These are phyloP conservation scores for Dactylonectria macrodidyma DNA, from an alignment of 2,329 filamentous ascomycete genomes.

Conservation along the genomic window DNA sequence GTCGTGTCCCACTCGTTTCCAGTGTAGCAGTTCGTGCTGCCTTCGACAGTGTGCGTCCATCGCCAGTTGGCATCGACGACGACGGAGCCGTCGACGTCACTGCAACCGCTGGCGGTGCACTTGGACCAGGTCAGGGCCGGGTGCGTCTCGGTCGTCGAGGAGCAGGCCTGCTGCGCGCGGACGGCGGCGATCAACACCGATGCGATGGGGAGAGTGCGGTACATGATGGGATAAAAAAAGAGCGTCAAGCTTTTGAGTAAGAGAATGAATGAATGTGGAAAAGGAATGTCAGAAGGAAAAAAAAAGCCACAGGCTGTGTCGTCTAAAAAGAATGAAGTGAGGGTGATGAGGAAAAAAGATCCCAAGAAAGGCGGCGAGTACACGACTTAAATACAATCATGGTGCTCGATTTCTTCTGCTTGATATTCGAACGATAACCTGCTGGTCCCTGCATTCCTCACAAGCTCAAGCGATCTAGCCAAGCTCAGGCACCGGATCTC, in stretches of 20 bases:
- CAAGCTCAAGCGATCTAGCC: background rate
- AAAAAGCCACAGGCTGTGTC: slow-evolving; percentile 38
- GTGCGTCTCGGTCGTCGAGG: slow-evolving; percentile 63
- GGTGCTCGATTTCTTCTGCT: background rate
- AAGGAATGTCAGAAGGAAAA: slow-evolving; percentile 23
- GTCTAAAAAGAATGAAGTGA: slow-evolving; percentile 21
- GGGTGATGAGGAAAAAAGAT: background rate
- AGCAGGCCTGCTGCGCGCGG: slow-evolving; percentile 66
- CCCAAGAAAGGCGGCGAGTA: background rate
- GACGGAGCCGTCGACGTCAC: slow-evolving; percentile 62
- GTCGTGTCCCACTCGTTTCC: slow-evolving; percentile 63
- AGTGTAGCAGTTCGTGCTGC: slow-evolving; percentile 69
- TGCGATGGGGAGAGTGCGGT: slow-evolving; percentile 45
- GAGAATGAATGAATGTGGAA: background rate
- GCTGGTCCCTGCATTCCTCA: background rate
- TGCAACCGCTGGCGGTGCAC: slow-evolving; percentile 67
- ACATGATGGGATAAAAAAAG: slow-evolving; percentile 38
- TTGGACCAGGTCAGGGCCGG: slow-evolving; percentile 67
- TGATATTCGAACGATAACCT: background rate
- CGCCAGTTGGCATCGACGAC: slow-evolving; percentile 74
- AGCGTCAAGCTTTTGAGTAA: slow-evolving; percentile 1
- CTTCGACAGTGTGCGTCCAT: slow-evolving; percentile 66
- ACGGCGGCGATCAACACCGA: slow-evolving; percentile 45
- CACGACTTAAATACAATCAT: background rate
- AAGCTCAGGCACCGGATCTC: slow-evolving; percentile 10